Evolutionary conservation across 768 basidiomycete genomes (phyloP), one percentile per base, ranked within the genome.

Genomic region (Dentipellis sp.): DNA sequence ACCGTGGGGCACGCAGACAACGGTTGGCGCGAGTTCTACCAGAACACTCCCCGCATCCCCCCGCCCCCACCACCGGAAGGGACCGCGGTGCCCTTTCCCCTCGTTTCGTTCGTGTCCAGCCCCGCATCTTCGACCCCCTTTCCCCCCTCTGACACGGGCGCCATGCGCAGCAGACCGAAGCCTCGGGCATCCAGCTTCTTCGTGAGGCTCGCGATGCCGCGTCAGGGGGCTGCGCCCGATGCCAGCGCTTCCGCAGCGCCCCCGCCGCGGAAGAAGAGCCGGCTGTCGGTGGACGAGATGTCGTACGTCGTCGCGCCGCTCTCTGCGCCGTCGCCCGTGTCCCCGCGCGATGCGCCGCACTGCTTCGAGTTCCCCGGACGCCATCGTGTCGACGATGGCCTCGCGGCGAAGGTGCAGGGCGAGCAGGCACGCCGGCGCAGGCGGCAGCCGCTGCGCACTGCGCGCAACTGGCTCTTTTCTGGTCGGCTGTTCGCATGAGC

Each of bases 391-490:
- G 16, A 35, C 10, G 10, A 52, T 17, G 10, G 42, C 36, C 55
- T 56, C 38, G 21, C 53, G 22, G 53, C 4, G 14, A 39, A 37
- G 14, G 55, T 46, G 57, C 57, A 61, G 66, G 51, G 58, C 56
- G 37, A 45, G 36, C 56, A 48, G 21, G 60, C 56, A 57, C 68
- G 63, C 50, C 62, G 60, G 51, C 65, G 65, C 55, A 62, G 67
- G 52, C 67, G 69, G 52, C 60, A 63, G 58, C 62, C 66, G 46
- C 61, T 70, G 49, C 64, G 68, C 55, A 65, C 66, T n/a, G 66
- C 68, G 63, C 64, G 67, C 47, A 68, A 68, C 63, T 71, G 70
- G 70, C 66, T 71, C 60, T 68, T 68, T 50, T 66, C 68, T 12
- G 62, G 62, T 10, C 67, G 60, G 59, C 57, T 70, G 50, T 68